Conservation (phyloP, 306 rosid species). For the Trifolium repens region DNA sequence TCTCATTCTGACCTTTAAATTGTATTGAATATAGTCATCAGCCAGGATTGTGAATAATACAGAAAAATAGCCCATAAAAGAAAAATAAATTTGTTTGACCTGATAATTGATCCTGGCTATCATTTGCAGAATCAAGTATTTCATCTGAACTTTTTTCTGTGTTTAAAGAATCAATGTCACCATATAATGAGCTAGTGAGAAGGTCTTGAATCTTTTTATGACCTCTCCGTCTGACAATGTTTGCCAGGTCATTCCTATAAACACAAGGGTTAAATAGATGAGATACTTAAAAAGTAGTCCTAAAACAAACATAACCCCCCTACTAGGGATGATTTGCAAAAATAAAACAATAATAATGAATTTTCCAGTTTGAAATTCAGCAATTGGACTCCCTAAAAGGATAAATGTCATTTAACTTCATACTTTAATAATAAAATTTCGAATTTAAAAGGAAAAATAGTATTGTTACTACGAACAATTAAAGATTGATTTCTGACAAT, state of each 20-base stretch:
- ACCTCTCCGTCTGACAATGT: conserved; percentile 92
- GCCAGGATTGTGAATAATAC: conserved; percentile 36
- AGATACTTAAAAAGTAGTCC: neutral
- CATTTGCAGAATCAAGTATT: conserved; percentile 39
- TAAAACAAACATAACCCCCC: conserved; percentile 1
- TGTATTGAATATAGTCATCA: conserved; percentile 48
- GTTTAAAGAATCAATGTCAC: conserved; percentile 30
- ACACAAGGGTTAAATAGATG: neutral
- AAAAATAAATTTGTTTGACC: conserved; percentile 53
- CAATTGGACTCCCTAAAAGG: neutral
- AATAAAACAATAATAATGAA: neutral
- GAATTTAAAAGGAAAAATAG: neutral
- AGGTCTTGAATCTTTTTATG: conserved; percentile 72
- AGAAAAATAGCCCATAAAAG: conserved; percentile 21
- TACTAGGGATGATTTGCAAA: neutral
- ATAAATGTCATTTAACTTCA: neutral
- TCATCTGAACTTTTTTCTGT: conserved; percentile 38
- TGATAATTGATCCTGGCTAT: conserved; percentile 43
- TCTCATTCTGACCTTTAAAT: conserved; percentile 78
- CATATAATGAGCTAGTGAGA: conserved; percentile 51
- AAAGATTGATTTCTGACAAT: neutral
- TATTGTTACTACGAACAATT: neutral
- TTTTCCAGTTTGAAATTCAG: neutral
- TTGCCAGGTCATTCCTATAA: conserved; percentile 80
- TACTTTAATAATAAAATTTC: neutral